phyloP scores from a whole-genome alignment of 176 grass and related monocot genomes.

The Cenchrus purpureus region DNA sequence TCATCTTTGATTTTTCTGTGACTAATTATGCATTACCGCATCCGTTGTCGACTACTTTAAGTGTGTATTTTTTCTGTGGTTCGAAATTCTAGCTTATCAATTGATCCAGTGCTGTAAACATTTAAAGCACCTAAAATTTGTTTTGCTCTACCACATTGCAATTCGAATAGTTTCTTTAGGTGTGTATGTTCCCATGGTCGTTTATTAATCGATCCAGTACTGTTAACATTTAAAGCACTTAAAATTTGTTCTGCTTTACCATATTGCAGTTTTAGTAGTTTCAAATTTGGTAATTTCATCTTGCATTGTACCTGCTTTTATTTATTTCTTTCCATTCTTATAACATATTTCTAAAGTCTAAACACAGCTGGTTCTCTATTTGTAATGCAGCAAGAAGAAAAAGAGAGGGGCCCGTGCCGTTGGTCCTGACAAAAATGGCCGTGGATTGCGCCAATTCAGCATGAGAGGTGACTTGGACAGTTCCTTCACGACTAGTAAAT shows the following conservation, averaged over 20 bases:
- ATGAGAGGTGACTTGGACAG: constrained; percentile 73
- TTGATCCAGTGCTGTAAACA: too few relatives aligned
- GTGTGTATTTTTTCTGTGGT: too few relatives aligned
- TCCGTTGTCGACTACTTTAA: too few relatives aligned
- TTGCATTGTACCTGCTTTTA: not conserved
- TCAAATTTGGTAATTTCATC: constrained; percentile 25
- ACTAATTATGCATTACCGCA: constrained; percentile 7
- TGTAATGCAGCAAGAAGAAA: constrained; percentile 87
- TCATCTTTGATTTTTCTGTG: constrained; percentile 9
- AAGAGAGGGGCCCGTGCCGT: constrained; percentile 69
- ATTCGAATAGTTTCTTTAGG: not conserved
- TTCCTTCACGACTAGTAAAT: constrained; percentile 4
- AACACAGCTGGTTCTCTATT: constrained; percentile 31
- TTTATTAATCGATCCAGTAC: constrained; percentile 29
- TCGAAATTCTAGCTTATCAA: too few relatives aligned
- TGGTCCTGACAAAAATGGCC: constrained; percentile 90
- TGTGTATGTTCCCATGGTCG: not conserved
- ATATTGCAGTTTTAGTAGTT: constrained; percentile 9
- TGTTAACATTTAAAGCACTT: constrained; percentile 21
- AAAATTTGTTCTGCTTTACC: not conserved
- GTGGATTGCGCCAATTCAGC: constrained; percentile 97
- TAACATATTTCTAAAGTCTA: constrained; percentile 31
- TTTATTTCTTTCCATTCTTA: constrained; percentile 14
- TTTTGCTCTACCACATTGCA: too few relatives aligned
- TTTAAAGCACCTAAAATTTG: too few relatives aligned